Base-by-base conservation (phyloP, 345 rosid genomes). In the Linum trigynum region DNA sequence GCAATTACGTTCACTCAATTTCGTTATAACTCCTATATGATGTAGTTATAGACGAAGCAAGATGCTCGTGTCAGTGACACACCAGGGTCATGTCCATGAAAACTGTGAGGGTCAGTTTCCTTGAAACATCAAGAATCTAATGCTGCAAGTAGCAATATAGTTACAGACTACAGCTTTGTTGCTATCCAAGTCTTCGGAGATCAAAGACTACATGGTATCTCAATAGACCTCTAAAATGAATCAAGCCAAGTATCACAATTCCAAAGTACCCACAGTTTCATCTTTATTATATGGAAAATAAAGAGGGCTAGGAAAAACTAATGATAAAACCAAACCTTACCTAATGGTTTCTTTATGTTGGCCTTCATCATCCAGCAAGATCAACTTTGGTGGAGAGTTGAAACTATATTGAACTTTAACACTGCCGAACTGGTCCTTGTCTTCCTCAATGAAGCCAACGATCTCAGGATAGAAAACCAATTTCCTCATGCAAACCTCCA, bases 351-450 rank as follows among this genome's bases (percentile, higher is more conserved):
- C 92, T 77, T 79, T 85, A 1, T 63, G 87, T 64, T 86, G 89
- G 71, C 86, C 89, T 69, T 80, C 86, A 17, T 84, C 92, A 75
- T 90, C 88, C 63, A 88, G 82, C 97, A 86, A 73, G 75, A 84
- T 88, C 87, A 94, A 76, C 83, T 90, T 94, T 23, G 95, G 99
- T 9, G 96, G 99, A 57, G 97, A 90, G 70, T 88, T 94, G 87
- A 86, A 94, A 72, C 77, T 71, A 78, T 86, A 88, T 57, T 90
- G 85, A 74, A 84, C 83, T 79, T 84, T 85, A 16, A 90, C 79
- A 3, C 78, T 78, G 11, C 90, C 88, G 74, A 85, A 94, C 65
- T 78, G 77, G 12, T 88, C 91, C 81, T 86, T 87, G 80, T 90
- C 97, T 75, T 90, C 99, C 78, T 94, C 97, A 67, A 86, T 85